Evolutionary conservation across 805 yeast genomes (phyloP).

Genomic region (Hanseniaspora vineae): DNA sequence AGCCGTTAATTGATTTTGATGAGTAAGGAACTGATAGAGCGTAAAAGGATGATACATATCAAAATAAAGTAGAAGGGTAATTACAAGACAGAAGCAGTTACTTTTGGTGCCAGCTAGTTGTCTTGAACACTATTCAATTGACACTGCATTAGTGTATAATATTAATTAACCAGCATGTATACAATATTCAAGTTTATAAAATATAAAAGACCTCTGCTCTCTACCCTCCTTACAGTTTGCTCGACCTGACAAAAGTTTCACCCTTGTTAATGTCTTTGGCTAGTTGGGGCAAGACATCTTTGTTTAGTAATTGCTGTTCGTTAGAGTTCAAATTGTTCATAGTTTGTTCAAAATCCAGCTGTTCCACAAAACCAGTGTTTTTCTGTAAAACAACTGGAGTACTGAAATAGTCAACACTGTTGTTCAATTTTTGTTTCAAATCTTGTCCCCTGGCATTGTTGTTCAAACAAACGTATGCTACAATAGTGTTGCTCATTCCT

Average conservation of each 20-base stretch:
- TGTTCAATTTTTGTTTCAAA: conserved; percentile 27
- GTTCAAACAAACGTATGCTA: conserved; percentile 42
- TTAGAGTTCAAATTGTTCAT: conserved; percentile 31
- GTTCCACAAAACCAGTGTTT: conserved; percentile 34
- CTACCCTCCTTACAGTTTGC: background rate
- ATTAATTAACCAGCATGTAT: too few species aligned
- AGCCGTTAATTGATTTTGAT: too few species aligned
- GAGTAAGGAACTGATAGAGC: too few species aligned
- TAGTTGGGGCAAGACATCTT: conserved; percentile 41
- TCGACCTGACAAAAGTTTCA: conserved; percentile 28
- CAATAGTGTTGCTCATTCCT: conserved; percentile 23
- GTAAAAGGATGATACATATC: too few species aligned
- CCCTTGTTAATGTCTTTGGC: conserved; percentile 48
- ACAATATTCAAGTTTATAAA: too few species aligned
- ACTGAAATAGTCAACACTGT: conserved; percentile 37
- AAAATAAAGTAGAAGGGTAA: too few species aligned
- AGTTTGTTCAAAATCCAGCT: conserved; percentile 29
- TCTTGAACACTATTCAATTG: too few species aligned
- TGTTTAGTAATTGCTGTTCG: conserved; percentile 39
- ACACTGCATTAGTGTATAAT: too few species aligned
- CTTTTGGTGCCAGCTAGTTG: too few species aligned
- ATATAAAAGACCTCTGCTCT: too few species aligned
- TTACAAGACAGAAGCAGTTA: too few species aligned
- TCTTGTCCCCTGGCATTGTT: conserved; percentile 37
- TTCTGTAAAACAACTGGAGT: conserved; percentile 44